These are phyloP conservation scores for Kodamaea fukazawae DNA, from an alignment of 805 yeast genomes.

Conservation along the genomic window DNA sequence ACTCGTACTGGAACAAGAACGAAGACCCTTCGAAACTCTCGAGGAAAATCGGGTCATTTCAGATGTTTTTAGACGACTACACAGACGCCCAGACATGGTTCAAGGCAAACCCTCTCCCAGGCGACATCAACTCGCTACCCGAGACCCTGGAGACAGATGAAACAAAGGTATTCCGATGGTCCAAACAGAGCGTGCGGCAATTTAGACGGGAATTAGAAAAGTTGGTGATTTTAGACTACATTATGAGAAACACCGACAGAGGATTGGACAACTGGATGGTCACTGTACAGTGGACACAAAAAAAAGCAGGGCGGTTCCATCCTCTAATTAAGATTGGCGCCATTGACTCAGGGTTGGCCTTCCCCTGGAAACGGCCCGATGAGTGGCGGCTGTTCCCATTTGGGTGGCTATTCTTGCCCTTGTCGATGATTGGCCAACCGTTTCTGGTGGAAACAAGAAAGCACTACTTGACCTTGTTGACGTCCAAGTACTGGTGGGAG, in stretches of 20 bases:
- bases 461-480: slow-evolving; percentile 56
- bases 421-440: slow-evolving; percentile 63
- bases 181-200: slow-evolving; percentile 43
- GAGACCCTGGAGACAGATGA: slow-evolving; percentile 6
- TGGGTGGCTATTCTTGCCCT: slow-evolving; percentile 73
- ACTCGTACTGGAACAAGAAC: slow-evolving; percentile 46
- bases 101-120: slow-evolving; percentile 53
- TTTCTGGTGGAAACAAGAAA: slow-evolving; percentile 53
- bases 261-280: slow-evolving; percentile 82
- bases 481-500: slow-evolving; percentile 72
- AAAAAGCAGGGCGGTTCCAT: slow-evolving; percentile 11
- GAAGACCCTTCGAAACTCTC: slow-evolving; percentile 29
- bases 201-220: slow-evolving; percentile 65
- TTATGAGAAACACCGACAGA: slow-evolving; percentile 73
- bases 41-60: slow-evolving; percentile 64
- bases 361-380: slow-evolving; percentile 82
- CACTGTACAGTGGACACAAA: slow-evolving; percentile 44
- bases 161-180: slow-evolving; percentile 49
- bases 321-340: slow-evolving; percentile 61
- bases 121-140: slow-evolving; percentile 18
- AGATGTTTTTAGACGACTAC: slow-evolving; percentile 58
- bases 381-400: slow-evolving; percentile 79
- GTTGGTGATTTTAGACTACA: slow-evolving; percentile 65
- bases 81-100: slow-evolving; percentile 61
- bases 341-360: slow-evolving; percentile 70